phyloP scores from a whole-genome alignment of 2,329 filamentous ascomycete genomes.

The Epichloe typhina region DNA sequence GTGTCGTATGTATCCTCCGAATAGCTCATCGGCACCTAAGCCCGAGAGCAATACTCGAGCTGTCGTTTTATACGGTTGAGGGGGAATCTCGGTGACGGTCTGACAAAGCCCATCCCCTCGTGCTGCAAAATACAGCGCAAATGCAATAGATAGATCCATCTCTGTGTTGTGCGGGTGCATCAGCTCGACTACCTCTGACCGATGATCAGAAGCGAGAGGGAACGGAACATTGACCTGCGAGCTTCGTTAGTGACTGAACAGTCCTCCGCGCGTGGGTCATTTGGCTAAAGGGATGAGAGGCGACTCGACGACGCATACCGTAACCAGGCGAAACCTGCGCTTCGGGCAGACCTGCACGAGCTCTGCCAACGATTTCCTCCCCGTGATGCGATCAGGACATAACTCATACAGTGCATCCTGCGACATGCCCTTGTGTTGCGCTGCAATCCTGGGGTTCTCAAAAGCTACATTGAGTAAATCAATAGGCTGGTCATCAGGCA shows the following conservation, averaged over 20 bases:
- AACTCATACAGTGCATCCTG: slow-evolving; percentile 50
- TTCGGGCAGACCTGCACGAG: slow-evolving; percentile 53
- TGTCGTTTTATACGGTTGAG: slow-evolving; percentile 45
- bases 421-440: slow-evolving; percentile 28
- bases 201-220: slow-evolving; percentile 55
- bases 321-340: slow-evolving; percentile 71
- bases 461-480: slow-evolving; percentile 95
- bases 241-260: background rate
- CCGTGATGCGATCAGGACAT: slow-evolving; percentile 85
- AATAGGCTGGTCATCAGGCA: slow-evolving; percentile 55
- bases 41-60: slow-evolving; percentile 83
- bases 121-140: slow-evolving; percentile 88
- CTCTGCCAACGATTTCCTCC: slow-evolving; percentile 67
- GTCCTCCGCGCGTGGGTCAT: too few species aligned
- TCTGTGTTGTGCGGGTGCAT: slow-evolving; percentile 94
- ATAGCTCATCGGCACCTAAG: slow-evolving; percentile 89
- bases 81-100: slow-evolving; percentile 12
- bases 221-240: slow-evolving; percentile 68
- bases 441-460: slow-evolving; percentile 71
- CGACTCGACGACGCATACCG: slow-evolving; percentile 28
- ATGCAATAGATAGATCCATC: slow-evolving; percentile 94
- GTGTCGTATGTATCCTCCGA: slow-evolving; percentile 85
- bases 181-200: slow-evolving; percentile 55
- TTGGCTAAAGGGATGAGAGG: background rate
- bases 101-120: slow-evolving; percentile 49